These are phyloP conservation scores for Candida tibetensis DNA, from an alignment of 805 yeast genomes.

Conservation along the genomic window DNA sequence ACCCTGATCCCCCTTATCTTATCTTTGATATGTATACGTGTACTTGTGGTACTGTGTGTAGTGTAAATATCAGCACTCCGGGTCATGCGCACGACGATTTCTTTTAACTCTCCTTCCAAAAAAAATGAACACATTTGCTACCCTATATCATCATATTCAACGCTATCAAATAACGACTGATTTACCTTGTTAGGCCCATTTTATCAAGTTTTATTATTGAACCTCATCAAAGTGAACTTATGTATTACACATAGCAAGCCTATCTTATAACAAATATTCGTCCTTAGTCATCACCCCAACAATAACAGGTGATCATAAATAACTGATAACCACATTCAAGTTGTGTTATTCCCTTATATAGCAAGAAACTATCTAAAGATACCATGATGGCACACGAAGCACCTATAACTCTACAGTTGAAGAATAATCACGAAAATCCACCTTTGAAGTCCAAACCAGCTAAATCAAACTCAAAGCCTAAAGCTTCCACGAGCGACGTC, in stretches of 20 bases:
- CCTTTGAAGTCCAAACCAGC: conserved; percentile 1
- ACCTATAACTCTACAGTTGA: conserved; percentile 23
- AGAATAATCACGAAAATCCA: background rate
- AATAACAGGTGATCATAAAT: too few relatives aligned
- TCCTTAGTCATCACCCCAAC: too few relatives aligned
- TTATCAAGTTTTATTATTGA: too few relatives aligned
- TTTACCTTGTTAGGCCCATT: too few relatives aligned
- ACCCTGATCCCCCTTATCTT: background rate
- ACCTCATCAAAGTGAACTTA: too few relatives aligned
- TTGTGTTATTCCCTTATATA: background rate
- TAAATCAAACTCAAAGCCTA: conserved; percentile 2
- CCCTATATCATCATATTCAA: too few relatives aligned
- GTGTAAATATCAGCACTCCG: background rate
- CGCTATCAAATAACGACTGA: too few relatives aligned
- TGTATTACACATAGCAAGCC: too few relatives aligned
- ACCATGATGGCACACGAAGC: conserved; percentile 35
- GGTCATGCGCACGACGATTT: too few relatives aligned
- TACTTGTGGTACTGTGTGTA: background rate
- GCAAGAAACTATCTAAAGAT: background rate
- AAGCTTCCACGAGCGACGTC: conserved; percentile 6
- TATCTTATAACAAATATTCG: too few relatives aligned
- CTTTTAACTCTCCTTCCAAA: background rate
- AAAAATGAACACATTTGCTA: background rate
- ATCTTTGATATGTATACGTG: background rate
- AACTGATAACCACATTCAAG: background rate